phyloP scores from a whole-genome alignment of 1,139 yeast genomes.

The Blastobotrys serpentis region DNA sequence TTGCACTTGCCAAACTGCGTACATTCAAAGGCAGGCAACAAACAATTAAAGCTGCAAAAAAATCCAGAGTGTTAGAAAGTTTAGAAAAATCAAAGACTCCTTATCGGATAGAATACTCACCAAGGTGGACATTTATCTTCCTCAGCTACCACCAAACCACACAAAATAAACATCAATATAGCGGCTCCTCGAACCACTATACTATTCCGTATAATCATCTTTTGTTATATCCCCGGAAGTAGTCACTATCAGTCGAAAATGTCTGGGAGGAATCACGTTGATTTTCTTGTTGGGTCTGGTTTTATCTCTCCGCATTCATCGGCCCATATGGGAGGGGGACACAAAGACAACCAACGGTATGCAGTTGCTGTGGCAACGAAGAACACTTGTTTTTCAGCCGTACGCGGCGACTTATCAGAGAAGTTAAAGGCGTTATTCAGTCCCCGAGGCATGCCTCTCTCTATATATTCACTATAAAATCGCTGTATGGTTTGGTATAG shows the following conservation, averaged over 20 bases:
- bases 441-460: no score
- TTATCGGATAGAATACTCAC: constrained; percentile 25
- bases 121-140: constrained; percentile 36
- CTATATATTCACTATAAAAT: no score
- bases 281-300: not conserved
- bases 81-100: no score
- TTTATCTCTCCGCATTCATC: not conserved
- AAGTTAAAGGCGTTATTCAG: not conserved
- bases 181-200: constrained; percentile 4
- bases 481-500: no score
- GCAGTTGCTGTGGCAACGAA: not conserved
- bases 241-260: no score
- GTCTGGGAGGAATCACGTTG: no score
- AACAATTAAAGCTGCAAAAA: constrained; percentile 72
- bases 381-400: not conserved
- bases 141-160: not conserved
- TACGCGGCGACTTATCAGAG: not conserved
- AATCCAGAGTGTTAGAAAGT: no score
- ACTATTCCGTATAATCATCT: not conserved
- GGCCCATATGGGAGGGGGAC: no score
- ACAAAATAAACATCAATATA: not conserved
- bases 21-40: constrained; percentile 86
- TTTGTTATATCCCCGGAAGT: not conserved
- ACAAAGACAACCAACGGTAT: not conserved
- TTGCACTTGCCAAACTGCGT: constrained; percentile 87